Base-by-base conservation (phyloP, 768 basidiomycete species). In the Candolleomyces efflorescens region DNA sequence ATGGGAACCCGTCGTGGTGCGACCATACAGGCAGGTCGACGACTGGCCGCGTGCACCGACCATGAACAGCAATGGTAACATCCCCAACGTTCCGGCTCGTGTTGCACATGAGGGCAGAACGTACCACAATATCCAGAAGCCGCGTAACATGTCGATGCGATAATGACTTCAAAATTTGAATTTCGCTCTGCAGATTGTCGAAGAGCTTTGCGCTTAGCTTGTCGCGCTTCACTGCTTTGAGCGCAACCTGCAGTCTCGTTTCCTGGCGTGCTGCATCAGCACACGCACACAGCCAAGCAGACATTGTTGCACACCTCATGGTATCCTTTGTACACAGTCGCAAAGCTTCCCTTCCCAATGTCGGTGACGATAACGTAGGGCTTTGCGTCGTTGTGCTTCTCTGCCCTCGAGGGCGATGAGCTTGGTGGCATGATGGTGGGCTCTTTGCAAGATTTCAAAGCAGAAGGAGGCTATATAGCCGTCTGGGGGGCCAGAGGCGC, bases 161-260 rank as follows among this genome's bases (percentile, higher is more conserved):
- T 52, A 98, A 82, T 1, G 87, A 86, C 76, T 98, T 98, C 65
- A 98, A 84, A 61, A 99, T 98, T 61, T 93, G 87, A 58, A 98
- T 98, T 79, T 99, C 97, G 64, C 90, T 91, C 70, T 97, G 94
- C n/a, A 98, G 83, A 68, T 98, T 98, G 75, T 98, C 95, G 58
- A 98, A 86, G 17, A 98, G 82, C 73, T 98, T 99, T 13, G 90
- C 78, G 37, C 88, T 94, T 38, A 99, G 83, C 63, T 87, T 92
- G 67, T 89, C 85, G 53, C 89, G 85, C 59, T 90, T 87, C 55
- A 99, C 92, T 7, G 94, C 91, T 79, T 99, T 98, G 74, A 99
- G 88, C 7, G 97, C 97, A 38, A 98, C 90, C 50, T 85, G 80
- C 12, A 82, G 78, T 64, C 85, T 82, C 3, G 86, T 87, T 65